A percentile compares a stretch with the other conserved stretches of the same genome.
phyloP scores from a whole-genome alignment of 352 stramenopile species.

The Globisporangium abappressorium region DNA sequence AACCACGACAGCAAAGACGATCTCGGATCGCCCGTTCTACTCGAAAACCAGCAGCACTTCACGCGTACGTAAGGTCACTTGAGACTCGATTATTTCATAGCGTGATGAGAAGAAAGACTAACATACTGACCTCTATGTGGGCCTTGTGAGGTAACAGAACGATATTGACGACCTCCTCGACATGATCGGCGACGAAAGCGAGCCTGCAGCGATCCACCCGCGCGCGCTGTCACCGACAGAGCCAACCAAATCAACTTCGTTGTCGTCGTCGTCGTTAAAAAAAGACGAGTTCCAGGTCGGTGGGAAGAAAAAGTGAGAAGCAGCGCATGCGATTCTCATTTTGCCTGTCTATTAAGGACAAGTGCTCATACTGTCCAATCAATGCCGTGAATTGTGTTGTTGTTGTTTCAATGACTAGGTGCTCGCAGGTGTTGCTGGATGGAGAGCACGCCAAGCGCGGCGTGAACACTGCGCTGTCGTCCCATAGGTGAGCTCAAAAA shows the following conservation, averaged over 20 bases:
- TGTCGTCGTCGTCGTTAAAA: constrained; percentile 17
- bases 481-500: constrained; percentile 28
- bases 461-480: constrained; percentile 53
- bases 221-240: constrained; percentile 13
- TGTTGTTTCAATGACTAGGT: constrained; percentile 28
- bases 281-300: constrained; percentile 35
- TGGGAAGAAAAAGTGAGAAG: constrained; percentile 57
- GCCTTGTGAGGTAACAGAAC: constrained; percentile 24
- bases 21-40: neutral
- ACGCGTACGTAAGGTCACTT: constrained; percentile 1
- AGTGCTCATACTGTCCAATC: neutral
- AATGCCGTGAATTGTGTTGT: neutral
- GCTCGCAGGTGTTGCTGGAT: constrained; percentile 47
- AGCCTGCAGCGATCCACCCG: constrained; percentile 30
- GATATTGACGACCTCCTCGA: constrained; percentile 77
- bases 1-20: neutral
- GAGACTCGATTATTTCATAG: neutral
- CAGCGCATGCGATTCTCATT: neutral
- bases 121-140: neutral
- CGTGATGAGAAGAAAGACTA: neutral
- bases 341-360: neutral
- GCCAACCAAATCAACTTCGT: neutral
- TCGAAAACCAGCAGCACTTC: constrained; percentile 9
- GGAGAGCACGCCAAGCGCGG: constrained; percentile 56
- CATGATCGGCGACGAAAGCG: constrained; percentile 52